A percentile compares a stretch with the other conserved stretches of the same genome.
phyloP scores from a whole-genome alignment of 2,329 filamentous ascomycete genomes.

The Fusarium duplospermum region DNA sequence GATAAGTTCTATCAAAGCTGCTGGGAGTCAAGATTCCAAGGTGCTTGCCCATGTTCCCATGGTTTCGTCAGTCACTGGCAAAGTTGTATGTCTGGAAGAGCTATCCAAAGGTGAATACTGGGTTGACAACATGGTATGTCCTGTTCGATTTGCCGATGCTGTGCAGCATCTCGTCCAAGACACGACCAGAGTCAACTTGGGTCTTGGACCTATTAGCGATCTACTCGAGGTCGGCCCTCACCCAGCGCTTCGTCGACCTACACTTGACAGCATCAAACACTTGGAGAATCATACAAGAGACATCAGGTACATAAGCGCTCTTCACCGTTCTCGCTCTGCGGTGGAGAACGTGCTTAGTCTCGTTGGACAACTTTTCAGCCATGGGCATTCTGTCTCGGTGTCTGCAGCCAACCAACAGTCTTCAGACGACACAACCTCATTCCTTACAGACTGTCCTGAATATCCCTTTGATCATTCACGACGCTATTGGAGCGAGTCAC shows the following conservation, averaged over 20 bases:
- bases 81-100: constrained; percentile 48
- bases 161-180: constrained; percentile 13
- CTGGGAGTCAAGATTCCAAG: background rate
- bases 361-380: background rate
- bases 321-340: background rate
- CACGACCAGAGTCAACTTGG: background rate
- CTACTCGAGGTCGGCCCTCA: constrained; percentile 44
- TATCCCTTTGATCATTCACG: constrained; percentile 11
- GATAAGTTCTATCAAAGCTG: constrained; percentile 2
- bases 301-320: background rate
- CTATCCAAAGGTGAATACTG: constrained; percentile 52
- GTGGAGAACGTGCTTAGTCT: background rate
- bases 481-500: constrained; percentile 52
- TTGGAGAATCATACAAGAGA: background rate
- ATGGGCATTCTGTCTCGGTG: background rate
- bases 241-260: constrained; percentile 35
- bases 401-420: background rate
- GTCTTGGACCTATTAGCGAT: background rate
- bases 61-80: constrained; percentile 56
- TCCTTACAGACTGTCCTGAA: background rate
- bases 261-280: background rate
- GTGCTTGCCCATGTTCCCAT: background rate
- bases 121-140: constrained; percentile 52
- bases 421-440: background rate
- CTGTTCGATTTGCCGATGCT: constrained; percentile 52